Conservation (phyloP, 2,329 filamentous ascomycete genomes). For the Pseudocercospora pini-densiflorae region DNA sequence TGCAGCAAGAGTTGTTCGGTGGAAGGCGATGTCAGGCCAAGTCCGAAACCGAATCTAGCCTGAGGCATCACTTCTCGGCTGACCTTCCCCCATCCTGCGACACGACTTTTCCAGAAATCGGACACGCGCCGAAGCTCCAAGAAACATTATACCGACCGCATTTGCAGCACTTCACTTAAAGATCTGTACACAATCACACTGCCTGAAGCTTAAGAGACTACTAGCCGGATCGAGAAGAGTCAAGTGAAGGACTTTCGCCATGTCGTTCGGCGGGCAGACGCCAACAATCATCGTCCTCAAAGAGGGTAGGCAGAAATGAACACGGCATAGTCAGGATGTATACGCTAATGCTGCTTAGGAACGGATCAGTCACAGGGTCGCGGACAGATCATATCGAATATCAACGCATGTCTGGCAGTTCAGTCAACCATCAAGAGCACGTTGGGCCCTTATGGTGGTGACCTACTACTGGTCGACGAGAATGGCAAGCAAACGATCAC, state of each 20-base stretch:
- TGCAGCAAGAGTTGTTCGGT: neutral
- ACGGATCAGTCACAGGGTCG: slow-evolving; percentile 98
- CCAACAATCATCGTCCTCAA: slow-evolving; percentile 98
- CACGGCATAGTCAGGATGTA: slow-evolving; percentile 4
- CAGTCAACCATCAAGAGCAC: slow-evolving; percentile 96
- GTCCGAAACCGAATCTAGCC: neutral
- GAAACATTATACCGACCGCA: neutral
- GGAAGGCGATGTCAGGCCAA: neutral
- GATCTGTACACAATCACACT: neutral
- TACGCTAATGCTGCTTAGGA: slow-evolving; percentile 58
- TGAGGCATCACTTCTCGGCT: neutral
- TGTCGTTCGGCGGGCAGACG: slow-evolving; percentile 98
- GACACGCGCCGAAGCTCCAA: neutral
- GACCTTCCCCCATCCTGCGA: neutral
- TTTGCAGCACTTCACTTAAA: neutral
- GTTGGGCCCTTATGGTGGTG: slow-evolving; percentile 93
- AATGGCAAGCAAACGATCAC: slow-evolving; percentile 98
- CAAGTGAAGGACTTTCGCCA: slow-evolving; percentile 48
- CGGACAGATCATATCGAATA: slow-evolving; percentile 95
- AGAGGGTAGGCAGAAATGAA: slow-evolving; percentile 69
- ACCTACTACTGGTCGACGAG: slow-evolving; percentile 91
- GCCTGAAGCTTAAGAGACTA: neutral
- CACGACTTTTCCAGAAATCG: slow-evolving; percentile 1
- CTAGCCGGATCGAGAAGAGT: neutral
- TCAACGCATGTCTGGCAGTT: slow-evolving; percentile 96